Evolutionary conservation across 129 eudicot genomes (phyloP), one percentile per base, ranked within the genome.

Genomic region (Logfia minima): DNA sequence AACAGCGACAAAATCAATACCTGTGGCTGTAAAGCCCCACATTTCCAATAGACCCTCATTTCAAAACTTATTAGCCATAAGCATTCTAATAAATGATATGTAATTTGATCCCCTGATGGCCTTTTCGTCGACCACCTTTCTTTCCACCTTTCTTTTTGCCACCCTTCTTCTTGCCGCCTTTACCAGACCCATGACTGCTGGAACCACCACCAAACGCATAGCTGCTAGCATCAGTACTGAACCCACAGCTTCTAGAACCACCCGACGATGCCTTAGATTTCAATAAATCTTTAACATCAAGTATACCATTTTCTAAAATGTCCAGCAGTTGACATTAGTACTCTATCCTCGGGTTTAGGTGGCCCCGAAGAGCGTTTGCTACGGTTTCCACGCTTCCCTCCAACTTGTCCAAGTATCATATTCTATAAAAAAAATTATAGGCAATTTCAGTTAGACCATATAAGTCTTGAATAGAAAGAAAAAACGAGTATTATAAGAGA

Each of bases 321-420:
- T 11, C 98, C 97, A 70, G 68, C 90, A 8, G 90, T 86, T 66
- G 98, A 84, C 91, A 74, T 89, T 75, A 91, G 41, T 60, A 91
- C 96, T 74, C 90, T 77, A 51, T 87, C 86, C 86, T 89, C 93
- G 6, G 96, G 93, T 78, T 65, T 85, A 16, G 82, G 87, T 78
- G 81, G 82, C 45, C 75, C 90, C 17, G 64, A 67, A 70, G 24
- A 52, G 74, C 74, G 86, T 80, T 81, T 88, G 56, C 59, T 71
- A 61, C 86, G 75, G 26, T 61, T 79, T 41, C 85, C 83, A 76
- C 70, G 81, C 65, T 68, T 85, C 68, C 77, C 87, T 66, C 87
- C 88, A 60, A 86, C 86, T 62, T 86, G 88, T 72, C 97, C 92
- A 68, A 88, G 90, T 71, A 90, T 75, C 18, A 79, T 62, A 71